These are phyloP conservation scores for Helicocarpus griseus DNA, from an alignment of 2,329 filamentous ascomycete species.

Conservation along the genomic window DNA sequence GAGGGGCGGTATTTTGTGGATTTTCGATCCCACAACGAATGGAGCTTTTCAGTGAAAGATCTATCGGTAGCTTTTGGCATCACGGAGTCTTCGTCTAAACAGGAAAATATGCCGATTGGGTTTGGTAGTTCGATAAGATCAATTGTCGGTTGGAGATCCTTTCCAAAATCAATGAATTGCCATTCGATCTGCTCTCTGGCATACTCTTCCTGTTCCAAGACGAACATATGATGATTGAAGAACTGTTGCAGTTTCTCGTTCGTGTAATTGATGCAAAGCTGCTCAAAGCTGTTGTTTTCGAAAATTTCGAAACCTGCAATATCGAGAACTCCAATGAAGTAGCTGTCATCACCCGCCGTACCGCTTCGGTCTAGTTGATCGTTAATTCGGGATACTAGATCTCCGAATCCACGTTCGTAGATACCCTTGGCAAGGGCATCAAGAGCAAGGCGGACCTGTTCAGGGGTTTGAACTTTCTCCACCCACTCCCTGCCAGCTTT, in stretches of 20 bases:
- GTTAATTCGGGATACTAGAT: slow-evolving; percentile 87
- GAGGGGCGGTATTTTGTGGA: slow-evolving; percentile 86
- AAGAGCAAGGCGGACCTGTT: slow-evolving; percentile 82
- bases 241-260: slow-evolving; percentile 99
- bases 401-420: slow-evolving; percentile 90
- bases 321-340: slow-evolving; percentile 96
- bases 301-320: slow-evolving; percentile 99
- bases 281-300: slow-evolving; percentile 95
- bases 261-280: slow-evolving; percentile 98
- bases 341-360: slow-evolving; percentile 73
- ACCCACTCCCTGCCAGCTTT: slow-evolving; percentile 98
- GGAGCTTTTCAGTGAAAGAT: slow-evolving; percentile 95
- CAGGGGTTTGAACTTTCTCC: slow-evolving; percentile 93
- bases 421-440: slow-evolving; percentile 94
- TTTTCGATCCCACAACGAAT: slow-evolving; percentile 93
- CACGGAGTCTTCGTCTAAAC: slow-evolving; percentile 91
- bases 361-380: slow-evolving; percentile 79
- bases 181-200: slow-evolving; percentile 96
- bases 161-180: slow-evolving; percentile 99
- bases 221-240: slow-evolving; percentile 99
- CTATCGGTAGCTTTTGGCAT: slow-evolving; percentile 99
- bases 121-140: slow-evolving; percentile 94
- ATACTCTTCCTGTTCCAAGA: slow-evolving; percentile 96
- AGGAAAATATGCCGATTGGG: slow-evolving; percentile 97
- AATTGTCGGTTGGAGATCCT: slow-evolving; percentile 93